A percentile compares a stretch with the other conserved stretches of the same genome.
Conservation (phyloP, 1,284 basidiomycete genomes). For the Austroboletus olivaceoglutinosus region DNA sequence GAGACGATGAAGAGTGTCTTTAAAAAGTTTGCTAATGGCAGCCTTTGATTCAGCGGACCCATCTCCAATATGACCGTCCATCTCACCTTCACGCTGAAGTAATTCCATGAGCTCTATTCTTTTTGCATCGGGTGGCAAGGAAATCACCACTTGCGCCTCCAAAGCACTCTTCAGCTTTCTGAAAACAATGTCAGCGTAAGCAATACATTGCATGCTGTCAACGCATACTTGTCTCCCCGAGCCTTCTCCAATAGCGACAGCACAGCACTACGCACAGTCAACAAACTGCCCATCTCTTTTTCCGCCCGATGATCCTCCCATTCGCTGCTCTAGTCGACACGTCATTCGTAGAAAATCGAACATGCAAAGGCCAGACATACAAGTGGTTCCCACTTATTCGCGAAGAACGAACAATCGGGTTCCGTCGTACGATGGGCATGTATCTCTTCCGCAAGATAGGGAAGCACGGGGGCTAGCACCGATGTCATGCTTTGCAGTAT, state of each 20-base stretch:
- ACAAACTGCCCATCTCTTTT: conserved; percentile 57
- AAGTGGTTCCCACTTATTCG: conserved; percentile 56
- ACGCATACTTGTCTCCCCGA: conserved; percentile 60
- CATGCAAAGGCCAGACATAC: conserved; percentile 38
- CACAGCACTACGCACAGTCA: conserved; percentile 55
- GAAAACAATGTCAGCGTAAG: conserved; percentile 1
- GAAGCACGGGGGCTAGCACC: conserved; percentile 84
- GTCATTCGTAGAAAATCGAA: conserved; percentile 2
- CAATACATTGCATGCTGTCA: not conserved
- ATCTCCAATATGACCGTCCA: not conserved
- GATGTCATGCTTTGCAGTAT: conserved; percentile 67
- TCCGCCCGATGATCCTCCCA: conserved; percentile 57
- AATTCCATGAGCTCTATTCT: conserved; percentile 32
- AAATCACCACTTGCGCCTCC: conserved; percentile 65
- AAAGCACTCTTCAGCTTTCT: conserved; percentile 71
- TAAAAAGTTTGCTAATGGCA: conserved; percentile 52
- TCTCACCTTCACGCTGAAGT: conserved; percentile 51
- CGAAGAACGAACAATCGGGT: conserved; percentile 58
- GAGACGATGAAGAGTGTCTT: conserved; percentile 80
- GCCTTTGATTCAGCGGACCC: conserved; percentile 1
- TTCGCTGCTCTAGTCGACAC: conserved; percentile 39
- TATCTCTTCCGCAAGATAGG: conserved; percentile 92
- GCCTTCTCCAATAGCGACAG: conserved; percentile 68
- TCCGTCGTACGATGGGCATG: conserved; percentile 39
- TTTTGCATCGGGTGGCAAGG: conserved; percentile 37